Evolutionary conservation across 148 eudicot genomes (phyloP).

Genomic region (Vaccinium corymbosum): DNA sequence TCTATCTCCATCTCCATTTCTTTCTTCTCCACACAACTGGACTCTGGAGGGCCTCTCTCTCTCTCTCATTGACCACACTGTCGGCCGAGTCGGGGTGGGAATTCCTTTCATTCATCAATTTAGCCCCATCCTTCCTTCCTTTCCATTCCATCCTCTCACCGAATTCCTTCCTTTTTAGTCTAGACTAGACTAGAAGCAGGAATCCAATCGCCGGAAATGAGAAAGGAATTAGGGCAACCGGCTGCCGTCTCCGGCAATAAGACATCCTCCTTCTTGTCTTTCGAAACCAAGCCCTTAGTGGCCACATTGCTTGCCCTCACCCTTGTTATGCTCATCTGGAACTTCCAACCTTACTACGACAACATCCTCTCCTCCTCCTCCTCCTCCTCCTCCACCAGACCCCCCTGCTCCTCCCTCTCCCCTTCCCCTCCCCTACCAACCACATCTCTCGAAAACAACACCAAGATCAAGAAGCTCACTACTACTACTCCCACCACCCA

Average conservation of each 20-base stretch:
- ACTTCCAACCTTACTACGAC: slow-evolving; percentile 57
- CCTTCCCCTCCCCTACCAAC: neutral
- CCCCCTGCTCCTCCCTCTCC: slow-evolving; percentile 18
- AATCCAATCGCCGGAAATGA: slow-evolving; percentile 18
- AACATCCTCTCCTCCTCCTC: slow-evolving; percentile 21
- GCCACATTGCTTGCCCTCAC: slow-evolving; percentile 48
- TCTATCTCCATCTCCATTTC: slow-evolving; percentile 7
- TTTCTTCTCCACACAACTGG: neutral
- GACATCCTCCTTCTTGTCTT: slow-evolving; percentile 24
- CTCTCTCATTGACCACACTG: neutral
- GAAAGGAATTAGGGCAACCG: slow-evolving; percentile 30
- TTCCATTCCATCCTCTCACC: no score
- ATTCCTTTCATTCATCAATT: no score
- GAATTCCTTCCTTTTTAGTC: no score
- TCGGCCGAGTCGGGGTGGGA: neutral
- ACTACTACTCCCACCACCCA: neutral
- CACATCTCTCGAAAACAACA: neutral
- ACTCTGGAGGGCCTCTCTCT: neutral
- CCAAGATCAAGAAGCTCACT: neutral
- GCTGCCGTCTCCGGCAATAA: slow-evolving; percentile 21
- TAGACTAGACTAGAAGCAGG: no score
- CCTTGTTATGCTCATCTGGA: slow-evolving; percentile 44
- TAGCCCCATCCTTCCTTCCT: no score
- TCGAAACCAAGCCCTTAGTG: slow-evolving; percentile 46
- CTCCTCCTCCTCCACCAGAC: slow-evolving; percentile 9